Conservation (phyloP, 140 eudicot genomes). For the Oenanthe javanica region DNA sequence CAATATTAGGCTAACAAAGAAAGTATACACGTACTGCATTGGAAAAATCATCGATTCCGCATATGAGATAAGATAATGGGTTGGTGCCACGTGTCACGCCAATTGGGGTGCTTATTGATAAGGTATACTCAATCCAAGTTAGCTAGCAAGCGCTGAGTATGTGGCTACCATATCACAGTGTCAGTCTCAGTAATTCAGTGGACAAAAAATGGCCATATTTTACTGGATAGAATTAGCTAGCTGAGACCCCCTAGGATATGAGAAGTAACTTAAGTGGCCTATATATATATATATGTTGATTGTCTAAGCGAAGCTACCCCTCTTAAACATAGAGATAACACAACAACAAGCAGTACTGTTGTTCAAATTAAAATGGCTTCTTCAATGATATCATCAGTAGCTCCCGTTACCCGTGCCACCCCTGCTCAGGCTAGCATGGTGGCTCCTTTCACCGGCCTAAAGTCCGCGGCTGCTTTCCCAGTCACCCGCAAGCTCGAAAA, state of each 20-base stretch:
- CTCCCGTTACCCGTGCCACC: slow-evolving; percentile 20
- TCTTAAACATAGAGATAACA: neutral
- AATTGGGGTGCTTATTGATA: slow-evolving; percentile 4
- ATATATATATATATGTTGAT: slow-evolving; percentile 5
- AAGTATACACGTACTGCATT: neutral
- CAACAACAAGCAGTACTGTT: neutral
- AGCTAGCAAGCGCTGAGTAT: neutral
- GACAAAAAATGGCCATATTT: neutral
- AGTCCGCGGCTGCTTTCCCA: slow-evolving; percentile 31
- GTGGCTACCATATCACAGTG: slow-evolving; percentile 9
- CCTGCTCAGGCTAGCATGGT: slow-evolving; percentile 37
- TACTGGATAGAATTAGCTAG: too few relatives aligned
- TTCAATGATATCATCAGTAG: slow-evolving; percentile 24
- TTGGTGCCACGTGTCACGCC: slow-evolving; percentile 10
- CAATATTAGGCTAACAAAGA: neutral
- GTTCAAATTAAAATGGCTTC: slow-evolving; percentile 22
- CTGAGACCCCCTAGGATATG: too few relatives aligned
- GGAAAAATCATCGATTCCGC: neutral
- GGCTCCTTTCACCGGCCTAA: slow-evolving; percentile 36
- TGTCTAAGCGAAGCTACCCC: neutral
- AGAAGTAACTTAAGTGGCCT: neutral
- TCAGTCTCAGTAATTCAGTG: neutral
- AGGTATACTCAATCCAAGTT: slow-evolving; percentile 10
- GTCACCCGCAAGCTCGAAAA: slow-evolving; percentile 19
- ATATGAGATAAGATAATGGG: slow-evolving; percentile 4